Evolutionary conservation across 2,329 filamentous ascomycete genomes (phyloP), one percentile per base, ranked within the genome.

Genomic region (Paramyrothecium roridum): DNA sequence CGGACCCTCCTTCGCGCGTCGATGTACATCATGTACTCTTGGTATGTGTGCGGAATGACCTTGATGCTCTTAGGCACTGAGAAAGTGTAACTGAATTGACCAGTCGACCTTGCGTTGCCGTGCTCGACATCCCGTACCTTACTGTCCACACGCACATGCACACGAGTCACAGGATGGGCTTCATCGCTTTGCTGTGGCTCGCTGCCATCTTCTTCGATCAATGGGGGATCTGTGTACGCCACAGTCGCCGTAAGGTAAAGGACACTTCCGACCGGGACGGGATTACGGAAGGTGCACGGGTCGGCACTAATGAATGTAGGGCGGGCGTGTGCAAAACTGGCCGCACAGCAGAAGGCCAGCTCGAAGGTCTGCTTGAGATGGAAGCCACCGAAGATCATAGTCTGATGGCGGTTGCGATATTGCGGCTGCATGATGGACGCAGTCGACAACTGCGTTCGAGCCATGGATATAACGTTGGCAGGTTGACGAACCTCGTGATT

Each of bases 71-170:
- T 68, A 2, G 64, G 62, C 3, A 68, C 66, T 1, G 63, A 65
- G 30, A 68, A 68, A 1, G 66, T 68, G 26, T 68, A 68, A 54
- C 68, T 68, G 54, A 68, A 68, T 37, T 67, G 65, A 1, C 66
- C 66, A 8, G 66, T 68, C 0, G 64, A 50, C 12, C 66, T 68
- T 8, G 65, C 63, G 22, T 63, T 59, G 12, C 66, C 66, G 37
- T 68, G 66, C 46, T 68, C 66, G 16, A 68, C 65, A 30, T 67
- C 66, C 12, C 66, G 58, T 2, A 68, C 66, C 50, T 67, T 68
- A 23, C 65, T 67, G 48, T 68, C 66, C 3, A 68, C 66, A 22
- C 66, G 62, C 3, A 68, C 59, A 52, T 68, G 66, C 2, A 68
- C 64, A 2, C 65, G 56, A 2, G 66, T 68, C 55, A 67, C 52